Evolutionary conservation across 495 filamentous ascomycete genomes (phyloP).

Genomic region (Lasiosphaeriaceae sp.): DNA sequence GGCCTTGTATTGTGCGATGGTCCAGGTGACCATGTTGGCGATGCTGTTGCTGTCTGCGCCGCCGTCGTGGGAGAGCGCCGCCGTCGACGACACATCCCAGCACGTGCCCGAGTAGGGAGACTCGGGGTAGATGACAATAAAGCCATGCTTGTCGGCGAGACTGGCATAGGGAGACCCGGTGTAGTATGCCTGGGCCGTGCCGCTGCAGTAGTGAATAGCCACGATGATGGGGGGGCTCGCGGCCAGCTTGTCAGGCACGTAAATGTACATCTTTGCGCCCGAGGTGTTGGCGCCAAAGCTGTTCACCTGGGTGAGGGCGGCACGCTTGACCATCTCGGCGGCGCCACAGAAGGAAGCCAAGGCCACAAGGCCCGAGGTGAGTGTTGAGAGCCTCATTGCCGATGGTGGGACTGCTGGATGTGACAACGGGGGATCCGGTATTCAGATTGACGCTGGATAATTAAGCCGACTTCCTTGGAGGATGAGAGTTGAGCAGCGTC

Average conservation of each 20-base stretch:
- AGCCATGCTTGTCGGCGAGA: constrained; percentile 51
- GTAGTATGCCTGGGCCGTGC: constrained; percentile 49
- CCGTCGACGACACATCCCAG: constrained; percentile 58
- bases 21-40: constrained; percentile 57
- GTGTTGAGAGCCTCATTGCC: constrained; percentile 27
- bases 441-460: too few relatives aligned
- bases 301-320: constrained; percentile 32
- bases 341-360: constrained; percentile 16
- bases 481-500: too few relatives aligned
- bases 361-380: constrained; percentile 26
- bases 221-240: constrained; percentile 43
- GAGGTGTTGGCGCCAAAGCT: constrained; percentile 40
- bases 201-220: constrained; percentile 54
- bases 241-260: constrained; percentile 34
- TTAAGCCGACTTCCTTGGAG: too few relatives aligned
- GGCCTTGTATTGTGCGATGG: constrained; percentile 44
- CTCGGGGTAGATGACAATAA: constrained; percentile 55
- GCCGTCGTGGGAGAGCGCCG: constrained; percentile 53
- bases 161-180: constrained; percentile 42
- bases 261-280: constrained; percentile 35
- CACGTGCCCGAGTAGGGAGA: constrained; percentile 46
- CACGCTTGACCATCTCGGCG: constrained; percentile 21
- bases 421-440: too few relatives aligned
- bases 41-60: constrained; percentile 57
- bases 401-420: background rate